Evolutionary conservation across 2,329 filamentous ascomycete species (phyloP), one percentile per base, ranked within the genome.

Genomic region (Cladosporium colombiae): DNA sequence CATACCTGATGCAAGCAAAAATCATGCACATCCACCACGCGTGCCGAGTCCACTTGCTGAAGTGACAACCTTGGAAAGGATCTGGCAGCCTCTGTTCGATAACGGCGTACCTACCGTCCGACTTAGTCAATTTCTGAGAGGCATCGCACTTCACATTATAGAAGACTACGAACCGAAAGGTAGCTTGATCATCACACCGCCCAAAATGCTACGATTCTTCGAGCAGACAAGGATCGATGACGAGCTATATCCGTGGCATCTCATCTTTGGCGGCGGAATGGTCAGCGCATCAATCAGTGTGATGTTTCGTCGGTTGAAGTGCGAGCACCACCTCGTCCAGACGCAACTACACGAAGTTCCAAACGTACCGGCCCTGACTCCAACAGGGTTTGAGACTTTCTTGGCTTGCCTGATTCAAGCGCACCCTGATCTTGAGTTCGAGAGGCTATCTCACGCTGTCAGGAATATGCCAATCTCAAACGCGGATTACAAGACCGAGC

Each of bases 31-130:
- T 8, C 35, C 61, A 31, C 14, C 46, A 25, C 35, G 18, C 6
- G 23, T 40, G 14, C 14, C 61, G 25, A 33, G 23, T 18, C 33
- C 61, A 29, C 50, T 23, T 23, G 23, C 50, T 14, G 85, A 87
- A 66, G 75, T 83, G 67, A 88, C 85, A 1, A 85, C 85, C 1
- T 77, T 90, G 31, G 91, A 93, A 74, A 86, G 85, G 74, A 88
- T 89, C 74, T 96, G 92, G 92, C 90, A 91, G 6, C 82, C 82
- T 11, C 77, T 96, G 2, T 96, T 96, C 74, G 87, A 90, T 56
- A 82, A 88, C 31, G 90, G 89, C 0, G 83, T 85, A 65, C 87
- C 91, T 0, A 93, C 91, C 0, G 77, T 82, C 57, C 83, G 91
- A 61, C 82, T 94, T 18, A 85, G 86, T 0, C 86, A 93, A 69